Evolutionary conservation across 2,329 filamentous ascomycete species (phyloP).

Genomic region (Pseudonectria foliicola): DNA sequence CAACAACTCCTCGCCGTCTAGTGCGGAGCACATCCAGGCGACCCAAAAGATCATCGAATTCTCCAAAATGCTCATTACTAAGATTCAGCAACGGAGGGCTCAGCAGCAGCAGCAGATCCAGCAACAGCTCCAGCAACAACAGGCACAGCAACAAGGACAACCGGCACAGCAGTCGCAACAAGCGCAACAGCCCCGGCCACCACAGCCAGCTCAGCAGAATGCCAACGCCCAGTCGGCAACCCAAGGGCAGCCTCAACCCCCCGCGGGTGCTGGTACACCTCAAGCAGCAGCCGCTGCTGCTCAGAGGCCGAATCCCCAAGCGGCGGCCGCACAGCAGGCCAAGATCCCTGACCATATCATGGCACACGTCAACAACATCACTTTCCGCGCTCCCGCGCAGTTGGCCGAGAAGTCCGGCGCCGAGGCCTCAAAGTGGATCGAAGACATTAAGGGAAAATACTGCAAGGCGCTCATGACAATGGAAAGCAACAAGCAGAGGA

Average conservation of each 20-base stretch:
- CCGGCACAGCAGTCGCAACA: constrained; percentile 12
- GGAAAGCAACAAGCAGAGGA: constrained; percentile 36
- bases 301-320: constrained; percentile 16
- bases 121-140: constrained; percentile 22
- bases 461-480: constrained; percentile 42
- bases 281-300: constrained; percentile 6
- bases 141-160: constrained; percentile 17
- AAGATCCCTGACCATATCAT: constrained; percentile 38
- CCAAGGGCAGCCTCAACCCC: constrained; percentile 17
- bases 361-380: constrained; percentile 41
- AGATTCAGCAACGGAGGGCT: constrained; percentile 37
- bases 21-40: constrained; percentile 41
- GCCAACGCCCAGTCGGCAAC: constrained; percentile 11
- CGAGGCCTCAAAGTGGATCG: constrained; percentile 42
- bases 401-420: constrained; percentile 34
- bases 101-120: constrained; percentile 29
- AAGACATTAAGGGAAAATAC: constrained; percentile 41
- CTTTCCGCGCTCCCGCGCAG: constrained; percentile 37
- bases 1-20: constrained; percentile 40
- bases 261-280: constrained; percentile 5
- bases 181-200: constrained; percentile 14
- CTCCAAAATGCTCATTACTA: constrained; percentile 47
- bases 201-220: constrained; percentile 14
- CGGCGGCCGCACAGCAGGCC: constrained; percentile 16
- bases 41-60: constrained; percentile 55